Base-by-base conservation (phyloP, 2,329 filamentous ascomycete species). In the Microascus cirrosus region DNA sequence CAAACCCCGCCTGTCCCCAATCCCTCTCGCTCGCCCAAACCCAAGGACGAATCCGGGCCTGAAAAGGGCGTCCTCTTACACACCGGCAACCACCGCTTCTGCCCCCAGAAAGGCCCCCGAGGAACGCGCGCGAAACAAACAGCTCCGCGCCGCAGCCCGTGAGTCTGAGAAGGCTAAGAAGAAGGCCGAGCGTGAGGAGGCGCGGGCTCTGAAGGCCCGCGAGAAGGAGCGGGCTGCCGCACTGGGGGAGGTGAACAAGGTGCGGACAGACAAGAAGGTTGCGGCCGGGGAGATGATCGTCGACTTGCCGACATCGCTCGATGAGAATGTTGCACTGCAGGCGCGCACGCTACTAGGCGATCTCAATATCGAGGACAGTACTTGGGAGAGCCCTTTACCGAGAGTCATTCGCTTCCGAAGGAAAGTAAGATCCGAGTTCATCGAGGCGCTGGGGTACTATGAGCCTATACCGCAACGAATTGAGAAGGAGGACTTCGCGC, bases 261-360 rank as follows among this genome's bases (percentile, higher is more conserved):
- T 85, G 11, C 83, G 83, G 56, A 83, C 82, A 0, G 84, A 90
- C 70, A 90, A 89, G 71, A 90, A 89, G 63, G 73, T 84, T 0
- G 87, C 87, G 0, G 81, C 84, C 0, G 79, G 79, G 0, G 88
- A 94, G 68, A 93, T 94, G 88, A 85, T 93, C 55, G 77, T 90
- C 1, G 82, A 89, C 63, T 73, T 93, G 25, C 80, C 88, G 0
- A 70, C 71, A 0, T 78, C 77, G 1, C 71, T 93, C 1, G 70
- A 78, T 24, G 68, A 75, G 0, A 73, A 70, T 0, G 66, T 78
- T 25, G 73, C 67, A 25, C 68, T 74, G 1, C 78, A 80, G 53
- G 68, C 80, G 5, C 70, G 77, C 57, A 68, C 73, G 1, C 70
- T 85, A n/a, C 72, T 87, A 0, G 66, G 70, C 2, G 73, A 77